Base-by-base conservation (phyloP, 2,329 filamentous ascomycete species). In the Talaromyces albobiverticillius region DNA sequence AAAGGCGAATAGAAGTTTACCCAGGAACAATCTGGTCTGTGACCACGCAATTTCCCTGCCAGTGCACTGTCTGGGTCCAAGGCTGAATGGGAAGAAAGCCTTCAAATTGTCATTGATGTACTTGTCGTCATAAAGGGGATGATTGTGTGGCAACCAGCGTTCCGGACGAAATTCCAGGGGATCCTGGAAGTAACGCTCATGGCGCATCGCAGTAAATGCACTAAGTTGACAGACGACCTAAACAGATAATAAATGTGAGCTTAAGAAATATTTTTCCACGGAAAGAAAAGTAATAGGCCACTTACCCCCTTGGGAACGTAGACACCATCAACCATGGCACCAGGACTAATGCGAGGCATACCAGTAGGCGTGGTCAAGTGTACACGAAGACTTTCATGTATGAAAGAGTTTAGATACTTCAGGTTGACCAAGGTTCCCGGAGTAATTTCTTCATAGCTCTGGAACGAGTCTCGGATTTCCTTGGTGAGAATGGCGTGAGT, bases 71-170 rank as follows among this genome's bases (percentile, higher is more conserved):
- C 36, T 25, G 7, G 49, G 49, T 8, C 49, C 49, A 7, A 45
- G 36, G 23, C n/a, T 3, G 31, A 51, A 51, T n/a, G 49, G 49
- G 13, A 40, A 29, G 34, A 23, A 46, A 3, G 49, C 49, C 25
- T 43, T 36, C 47, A 50, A 50, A 29, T 34, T 26, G 31, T 50
- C 29, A 14, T 34, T 50, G 26, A 14, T 13, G 31, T 31, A 50
- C 20, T 16, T 14, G 18, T 26, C 31, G 9, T 50, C 23, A 11
- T 41, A 50, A 6, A 40, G 5, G 16, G 47, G 32, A 41, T 50
- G 26, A 41, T 22, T 25, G 7, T 26, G 23, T 16, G 47, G 26
- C 20, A 50, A 18, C 47, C 47, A 50, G 14, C 47, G 47, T 22
- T 50, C 23, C 18, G 47, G 47, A 20, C 14, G 47, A 25, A 31